A percentile compares a stretch with the other conserved stretches of the same genome.
phyloP scores from a whole-genome alignment of 2,329 filamentous ascomycete genomes.

The Aspergillus sp. region DNA sequence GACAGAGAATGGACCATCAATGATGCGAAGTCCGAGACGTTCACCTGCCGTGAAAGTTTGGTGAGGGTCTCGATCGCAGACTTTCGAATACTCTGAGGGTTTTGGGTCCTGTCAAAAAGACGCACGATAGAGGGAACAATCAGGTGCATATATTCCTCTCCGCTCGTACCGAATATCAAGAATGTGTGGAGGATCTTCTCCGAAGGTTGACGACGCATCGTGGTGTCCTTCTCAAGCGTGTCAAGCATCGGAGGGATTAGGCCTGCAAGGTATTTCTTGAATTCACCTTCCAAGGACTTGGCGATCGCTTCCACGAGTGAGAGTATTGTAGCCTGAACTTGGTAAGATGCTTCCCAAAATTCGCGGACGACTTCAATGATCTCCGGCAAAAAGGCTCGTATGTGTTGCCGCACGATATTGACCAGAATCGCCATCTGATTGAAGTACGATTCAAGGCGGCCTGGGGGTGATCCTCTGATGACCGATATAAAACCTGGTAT shows the following conservation, averaged over 20 bases:
- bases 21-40: slow-evolving; percentile 93
- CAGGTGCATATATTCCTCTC: slow-evolving; percentile 98
- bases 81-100: slow-evolving; percentile 77
- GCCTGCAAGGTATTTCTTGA: slow-evolving; percentile 91
- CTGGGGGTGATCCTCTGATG: slow-evolving; percentile 76
- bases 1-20: slow-evolving; percentile 94
- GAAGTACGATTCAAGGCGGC: slow-evolving; percentile 90
- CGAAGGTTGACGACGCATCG: slow-evolving; percentile 74
- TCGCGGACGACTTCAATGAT: slow-evolving; percentile 86
- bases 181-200: slow-evolving; percentile 94
- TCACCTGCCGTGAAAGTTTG: slow-evolving; percentile 92
- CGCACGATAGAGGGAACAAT: slow-evolving; percentile 95
- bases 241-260: slow-evolving; percentile 92
- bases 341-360: slow-evolving; percentile 80
- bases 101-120: slow-evolving; percentile 86
- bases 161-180: slow-evolving; percentile 90
- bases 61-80: slow-evolving; percentile 92
- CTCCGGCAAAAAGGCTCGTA: slow-evolving; percentile 82
- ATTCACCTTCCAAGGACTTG: slow-evolving; percentile 91
- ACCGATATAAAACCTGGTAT: slow-evolving; percentile 91
- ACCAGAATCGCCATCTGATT: slow-evolving; percentile 93
- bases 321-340: slow-evolving; percentile 87
- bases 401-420: slow-evolving; percentile 93
- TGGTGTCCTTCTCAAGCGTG: slow-evolving; percentile 82
- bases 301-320: slow-evolving; percentile 92